Evolutionary conservation across 495 filamentous ascomycete species (phyloP).

Genomic region (Penicillium longicatenatum): DNA sequence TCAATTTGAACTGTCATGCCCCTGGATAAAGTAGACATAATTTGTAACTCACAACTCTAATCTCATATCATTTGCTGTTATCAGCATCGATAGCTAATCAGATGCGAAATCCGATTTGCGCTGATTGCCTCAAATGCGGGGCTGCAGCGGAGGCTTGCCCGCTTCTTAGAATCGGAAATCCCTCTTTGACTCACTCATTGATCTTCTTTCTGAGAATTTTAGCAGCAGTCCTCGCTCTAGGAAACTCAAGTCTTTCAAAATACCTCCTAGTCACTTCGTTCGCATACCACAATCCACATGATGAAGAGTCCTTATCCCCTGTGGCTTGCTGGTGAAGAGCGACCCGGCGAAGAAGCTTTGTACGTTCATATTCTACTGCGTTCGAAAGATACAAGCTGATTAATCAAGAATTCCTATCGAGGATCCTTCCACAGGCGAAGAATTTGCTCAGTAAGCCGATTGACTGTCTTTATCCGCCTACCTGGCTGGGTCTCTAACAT

Average conservation of each 20-base stretch:
- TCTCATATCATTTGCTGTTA: neutral
- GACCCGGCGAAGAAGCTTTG: slow-evolving; percentile 2
- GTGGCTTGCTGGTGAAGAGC: slow-evolving; percentile 6
- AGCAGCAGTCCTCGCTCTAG: too few species aligned
- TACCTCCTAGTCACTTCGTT: too few species aligned
- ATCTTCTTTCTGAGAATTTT: too few species aligned
- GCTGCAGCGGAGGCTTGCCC: neutral
- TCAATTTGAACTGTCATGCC: too few species aligned
- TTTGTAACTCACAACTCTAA: neutral
- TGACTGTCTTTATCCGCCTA: too few species aligned
- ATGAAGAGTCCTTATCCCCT: slow-evolving; percentile 2
- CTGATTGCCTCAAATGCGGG: neutral
- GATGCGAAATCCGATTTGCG: too few species aligned
- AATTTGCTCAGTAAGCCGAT: slow-evolving; percentile 21
- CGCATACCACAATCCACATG: too few species aligned
- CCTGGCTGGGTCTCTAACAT: neutral
- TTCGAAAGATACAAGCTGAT: neutral
- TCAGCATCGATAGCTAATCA: slow-evolving; percentile 1
- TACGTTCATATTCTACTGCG: neutral
- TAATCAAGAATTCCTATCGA: slow-evolving; percentile 23
- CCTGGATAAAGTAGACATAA: too few species aligned
- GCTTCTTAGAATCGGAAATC: neutral
- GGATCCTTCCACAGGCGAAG: slow-evolving; percentile 26
- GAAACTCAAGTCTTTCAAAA: too few species aligned
- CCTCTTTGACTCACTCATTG: too few species aligned